Percentiles rank a stretch among this genome's conserved stretches.
Conservation (phyloP, 2,329 filamentous ascomycete genomes). For the Penicillium fuscoglaucum region DNA sequence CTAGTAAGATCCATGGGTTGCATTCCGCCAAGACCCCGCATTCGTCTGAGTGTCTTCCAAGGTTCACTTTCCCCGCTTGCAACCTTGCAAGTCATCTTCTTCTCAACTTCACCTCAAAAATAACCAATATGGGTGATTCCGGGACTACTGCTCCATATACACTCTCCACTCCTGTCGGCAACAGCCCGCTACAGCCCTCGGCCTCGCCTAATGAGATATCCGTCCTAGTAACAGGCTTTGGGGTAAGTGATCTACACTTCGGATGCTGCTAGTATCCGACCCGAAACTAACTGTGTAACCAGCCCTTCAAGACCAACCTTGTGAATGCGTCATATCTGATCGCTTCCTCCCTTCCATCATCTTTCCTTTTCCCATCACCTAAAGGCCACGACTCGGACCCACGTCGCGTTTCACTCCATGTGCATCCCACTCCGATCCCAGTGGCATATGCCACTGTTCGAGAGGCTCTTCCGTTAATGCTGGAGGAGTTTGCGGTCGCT, state of each 20-base stretch:
- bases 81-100: background rate
- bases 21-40: slow-evolving; percentile 19
- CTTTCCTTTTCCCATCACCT: slow-evolving; percentile 52
- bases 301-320: slow-evolving; percentile 76
- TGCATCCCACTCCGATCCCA: slow-evolving; percentile 65
- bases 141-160: slow-evolving; percentile 22
- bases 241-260: slow-evolving; percentile 31
- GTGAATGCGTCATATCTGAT: slow-evolving; percentile 83
- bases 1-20: slow-evolving; percentile 5
- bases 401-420: slow-evolving; percentile 42
- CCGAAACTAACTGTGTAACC: slow-evolving; percentile 15
- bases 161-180: slow-evolving; percentile 17
- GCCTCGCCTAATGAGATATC: slow-evolving; percentile 32
- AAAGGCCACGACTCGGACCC: slow-evolving; percentile 22
- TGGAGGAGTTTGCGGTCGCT: slow-evolving; percentile 48
- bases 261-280: slow-evolving; percentile 8
- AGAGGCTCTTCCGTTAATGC: slow-evolving; percentile 62
- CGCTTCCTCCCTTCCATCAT: slow-evolving; percentile 64
- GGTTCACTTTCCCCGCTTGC: background rate
- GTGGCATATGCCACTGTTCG: slow-evolving; percentile 71
- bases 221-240: slow-evolving; percentile 40
- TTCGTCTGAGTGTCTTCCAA: slow-evolving; percentile 10
- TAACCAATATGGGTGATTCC: slow-evolving; percentile 36
- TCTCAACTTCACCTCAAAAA: slow-evolving; percentile 6
- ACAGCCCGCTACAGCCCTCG: slow-evolving; percentile 16